These are phyloP conservation scores for Hypoxylon rubiginosum DNA, from an alignment of 2,329 filamentous ascomycete species.

Conservation along the genomic window DNA sequence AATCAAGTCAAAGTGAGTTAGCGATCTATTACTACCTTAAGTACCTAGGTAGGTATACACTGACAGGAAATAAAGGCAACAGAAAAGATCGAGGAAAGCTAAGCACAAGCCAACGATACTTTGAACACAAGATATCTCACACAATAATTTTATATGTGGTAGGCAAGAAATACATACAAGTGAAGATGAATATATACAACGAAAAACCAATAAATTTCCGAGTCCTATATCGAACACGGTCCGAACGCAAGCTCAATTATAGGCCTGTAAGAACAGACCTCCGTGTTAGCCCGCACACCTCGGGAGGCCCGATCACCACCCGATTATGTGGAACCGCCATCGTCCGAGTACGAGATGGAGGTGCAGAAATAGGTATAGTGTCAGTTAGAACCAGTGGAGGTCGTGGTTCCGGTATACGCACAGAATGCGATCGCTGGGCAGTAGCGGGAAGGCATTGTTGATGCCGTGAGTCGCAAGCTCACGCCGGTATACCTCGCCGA, in stretches of 20 bases:
- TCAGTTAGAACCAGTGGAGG: constrained; percentile 30
- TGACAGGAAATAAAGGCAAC: too few relatives aligned
- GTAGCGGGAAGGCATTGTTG: constrained; percentile 54
- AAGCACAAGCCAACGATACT: background rate
- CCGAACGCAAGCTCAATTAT: too few relatives aligned
- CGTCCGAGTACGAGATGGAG: constrained; percentile 57
- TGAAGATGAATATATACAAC: background rate
- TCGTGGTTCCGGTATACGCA: constrained; percentile 57
- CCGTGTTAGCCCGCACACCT: too few relatives aligned
- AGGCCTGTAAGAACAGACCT: too few relatives aligned
- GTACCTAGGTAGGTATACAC: too few relatives aligned
- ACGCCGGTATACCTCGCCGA: constrained; percentile 47
- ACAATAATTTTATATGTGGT: background rate
- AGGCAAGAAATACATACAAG: background rate
- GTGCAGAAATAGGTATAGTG: constrained; percentile 57
- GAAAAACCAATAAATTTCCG: too few relatives aligned
- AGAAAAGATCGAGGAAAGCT: background rate
- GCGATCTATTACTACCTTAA: too few relatives aligned
- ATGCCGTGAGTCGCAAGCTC: constrained; percentile 47
- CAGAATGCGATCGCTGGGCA: constrained; percentile 55
- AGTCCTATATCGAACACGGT: too few relatives aligned
- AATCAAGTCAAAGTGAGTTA: too few relatives aligned
- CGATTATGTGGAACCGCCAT: constrained; percentile 57
- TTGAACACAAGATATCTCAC: background rate
- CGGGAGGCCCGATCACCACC: constrained; percentile 53